Percentiles rank a stretch among this genome's conserved stretches.
Conservation (phyloP, 805 yeast genomes). For the Yarrowia divulgata region DNA sequence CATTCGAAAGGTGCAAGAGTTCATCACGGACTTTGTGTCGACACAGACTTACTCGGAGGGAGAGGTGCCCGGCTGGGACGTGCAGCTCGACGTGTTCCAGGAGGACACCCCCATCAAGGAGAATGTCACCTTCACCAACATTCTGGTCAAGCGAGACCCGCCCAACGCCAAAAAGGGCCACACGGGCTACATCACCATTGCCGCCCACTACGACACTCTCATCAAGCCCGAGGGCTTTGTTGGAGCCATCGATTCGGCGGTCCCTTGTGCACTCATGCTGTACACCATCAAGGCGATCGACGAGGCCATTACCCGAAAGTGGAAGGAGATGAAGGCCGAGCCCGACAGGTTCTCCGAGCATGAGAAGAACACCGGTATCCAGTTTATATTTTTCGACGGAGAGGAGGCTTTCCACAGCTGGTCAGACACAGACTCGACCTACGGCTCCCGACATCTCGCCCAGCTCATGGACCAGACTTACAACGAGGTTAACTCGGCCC, state of each 20-base stretch:
- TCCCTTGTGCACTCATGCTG: slow-evolving; percentile 61
- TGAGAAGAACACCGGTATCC: slow-evolving; percentile 51
- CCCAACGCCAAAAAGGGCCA: slow-evolving; percentile 43
- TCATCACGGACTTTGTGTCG: slow-evolving; percentile 45
- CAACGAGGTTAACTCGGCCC: slow-evolving; percentile 40
- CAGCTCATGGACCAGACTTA: slow-evolving; percentile 50
- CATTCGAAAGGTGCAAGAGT: slow-evolving; percentile 52
- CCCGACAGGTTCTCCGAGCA: slow-evolving; percentile 41
- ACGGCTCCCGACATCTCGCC: slow-evolving; percentile 63
- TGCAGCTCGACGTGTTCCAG: slow-evolving; percentile 47
- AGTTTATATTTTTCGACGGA: slow-evolving; percentile 64
- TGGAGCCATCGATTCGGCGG: slow-evolving; percentile 68
- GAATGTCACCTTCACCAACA: slow-evolving; percentile 49
- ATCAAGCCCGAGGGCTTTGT: slow-evolving; percentile 60
- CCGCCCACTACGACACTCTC: slow-evolving; percentile 66
- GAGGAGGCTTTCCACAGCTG: slow-evolving; percentile 66
- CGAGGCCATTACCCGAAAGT: slow-evolving; percentile 44
- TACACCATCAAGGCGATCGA: slow-evolving; percentile 53
- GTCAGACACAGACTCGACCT: slow-evolving; percentile 60
- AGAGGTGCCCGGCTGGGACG: slow-evolving; percentile 45
- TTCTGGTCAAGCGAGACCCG: slow-evolving; percentile 47
- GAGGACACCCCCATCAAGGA: slow-evolving; percentile 53
- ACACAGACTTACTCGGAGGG: slow-evolving; percentile 27
- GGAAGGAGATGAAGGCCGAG: slow-evolving; percentile 41
- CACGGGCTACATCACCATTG: slow-evolving; percentile 49